A percentile compares a stretch with the other conserved stretches of the same genome.
phyloP scores from a whole-genome alignment of 768 basidiomycete species.

The Clitopilus passeckerianus region DNA sequence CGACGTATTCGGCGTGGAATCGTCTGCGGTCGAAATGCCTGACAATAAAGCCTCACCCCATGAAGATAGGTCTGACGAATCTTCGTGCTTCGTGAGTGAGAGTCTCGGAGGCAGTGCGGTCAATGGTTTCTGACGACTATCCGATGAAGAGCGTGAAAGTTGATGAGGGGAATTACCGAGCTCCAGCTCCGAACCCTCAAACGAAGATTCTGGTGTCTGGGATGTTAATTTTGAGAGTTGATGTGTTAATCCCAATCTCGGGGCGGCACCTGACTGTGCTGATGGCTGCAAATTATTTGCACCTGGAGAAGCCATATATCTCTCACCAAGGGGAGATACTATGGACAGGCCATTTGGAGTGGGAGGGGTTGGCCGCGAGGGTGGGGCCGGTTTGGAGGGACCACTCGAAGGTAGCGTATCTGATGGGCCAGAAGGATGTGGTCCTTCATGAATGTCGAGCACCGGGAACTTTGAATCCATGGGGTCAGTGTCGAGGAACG shows the following conservation, averaged over 20 bases:
- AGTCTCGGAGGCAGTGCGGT: constrained; percentile 45
- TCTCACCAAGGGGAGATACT: neutral
- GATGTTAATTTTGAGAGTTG: neutral
- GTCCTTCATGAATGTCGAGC: neutral
- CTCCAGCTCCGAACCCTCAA: constrained; percentile 2
- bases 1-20: constrained; percentile 7
- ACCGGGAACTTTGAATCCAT: neutral
- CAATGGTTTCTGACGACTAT: constrained; percentile 17
- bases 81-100: constrained; percentile 44
- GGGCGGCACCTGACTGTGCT: too few species aligned
- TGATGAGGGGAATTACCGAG: neutral
- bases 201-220: neutral
- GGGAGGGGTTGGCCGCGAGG: neutral
- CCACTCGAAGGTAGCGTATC: neutral
- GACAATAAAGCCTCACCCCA: constrained; percentile 54
- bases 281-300: too few species aligned
- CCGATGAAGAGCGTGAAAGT: neutral
- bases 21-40: constrained; percentile 33
- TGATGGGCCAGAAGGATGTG: neutral
- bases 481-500: neutral
- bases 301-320: too few species aligned
- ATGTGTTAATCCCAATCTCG: too few species aligned
- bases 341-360: neutral
- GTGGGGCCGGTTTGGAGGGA: neutral
- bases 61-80: constrained; percentile 36